Evolutionary conservation across 2,329 filamentous ascomycete species (phyloP).

Genomic region (Trichoderma brevicompactum): DNA sequence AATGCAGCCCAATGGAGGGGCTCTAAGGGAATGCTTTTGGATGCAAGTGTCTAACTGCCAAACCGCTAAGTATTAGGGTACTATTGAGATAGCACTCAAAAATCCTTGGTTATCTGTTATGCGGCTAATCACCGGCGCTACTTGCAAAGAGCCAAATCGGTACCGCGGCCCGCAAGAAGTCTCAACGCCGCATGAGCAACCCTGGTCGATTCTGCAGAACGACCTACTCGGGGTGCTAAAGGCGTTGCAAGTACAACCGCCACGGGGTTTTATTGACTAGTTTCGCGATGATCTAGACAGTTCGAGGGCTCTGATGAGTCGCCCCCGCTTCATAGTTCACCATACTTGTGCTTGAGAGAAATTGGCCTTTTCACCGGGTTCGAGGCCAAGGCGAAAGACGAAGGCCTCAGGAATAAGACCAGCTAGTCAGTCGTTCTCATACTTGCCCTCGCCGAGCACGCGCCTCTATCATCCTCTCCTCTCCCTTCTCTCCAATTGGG

Average conservation of each 20-base stretch:
- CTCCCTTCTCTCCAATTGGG: constrained; percentile 17
- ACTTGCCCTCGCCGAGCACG: constrained; percentile 22
- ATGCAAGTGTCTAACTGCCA: background rate
- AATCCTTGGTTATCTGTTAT: rapidly evolving
- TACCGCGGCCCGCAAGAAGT: constrained; percentile 14
- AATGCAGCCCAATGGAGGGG: constrained; percentile 25
- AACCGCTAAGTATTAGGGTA: background rate
- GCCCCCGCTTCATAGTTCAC: constrained; percentile 28
- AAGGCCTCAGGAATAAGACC: constrained; percentile 11
- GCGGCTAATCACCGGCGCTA: constrained; percentile 13
- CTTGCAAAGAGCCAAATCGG: background rate
- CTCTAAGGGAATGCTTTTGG: constrained; percentile 17
- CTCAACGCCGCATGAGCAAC: constrained; percentile 23
- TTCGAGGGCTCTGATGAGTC: constrained; percentile 24
- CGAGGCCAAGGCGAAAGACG: background rate
- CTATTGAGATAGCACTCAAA: background rate
- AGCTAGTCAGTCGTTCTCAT: constrained; percentile 18
- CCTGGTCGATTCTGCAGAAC: constrained; percentile 26
- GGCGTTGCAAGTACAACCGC: constrained; percentile 20
- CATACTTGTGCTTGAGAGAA: background rate
- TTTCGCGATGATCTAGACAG: constrained; percentile 29
- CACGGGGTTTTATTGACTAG: constrained; percentile 24
- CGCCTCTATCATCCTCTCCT: background rate
- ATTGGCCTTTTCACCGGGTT: constrained; percentile 11
- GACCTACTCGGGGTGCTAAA: constrained; percentile 23